Conservation (phyloP, 768 basidiomycete species). For the Naganishia onofrii region DNA sequence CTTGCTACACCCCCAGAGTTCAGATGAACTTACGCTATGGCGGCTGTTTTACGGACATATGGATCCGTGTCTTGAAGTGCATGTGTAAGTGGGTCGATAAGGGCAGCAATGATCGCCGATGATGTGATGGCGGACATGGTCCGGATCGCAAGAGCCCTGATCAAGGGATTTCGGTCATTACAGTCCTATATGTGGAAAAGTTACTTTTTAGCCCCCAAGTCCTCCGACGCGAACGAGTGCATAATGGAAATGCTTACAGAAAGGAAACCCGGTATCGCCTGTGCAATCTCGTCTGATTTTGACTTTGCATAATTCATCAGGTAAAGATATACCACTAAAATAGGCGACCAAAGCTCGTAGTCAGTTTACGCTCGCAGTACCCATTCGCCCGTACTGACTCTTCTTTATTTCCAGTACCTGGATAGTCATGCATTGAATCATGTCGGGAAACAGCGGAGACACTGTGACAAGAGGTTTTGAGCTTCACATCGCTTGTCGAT, state of each 20-base stretch:
- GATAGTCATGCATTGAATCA: slow-evolving; percentile 90
- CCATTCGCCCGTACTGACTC: slow-evolving; percentile 61
- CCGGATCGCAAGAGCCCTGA: slow-evolving; percentile 92
- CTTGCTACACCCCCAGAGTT: background rate
- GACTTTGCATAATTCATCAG: slow-evolving; percentile 93
- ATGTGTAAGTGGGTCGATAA: slow-evolving; percentile 86
- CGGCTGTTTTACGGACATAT: slow-evolving; percentile 97
- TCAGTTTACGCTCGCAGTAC: background rate
- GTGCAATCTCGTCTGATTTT: slow-evolving; percentile 87
- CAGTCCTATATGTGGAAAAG: slow-evolving; percentile 67
- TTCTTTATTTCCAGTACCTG: slow-evolving; percentile 98
- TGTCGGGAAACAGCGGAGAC: slow-evolving; percentile 92
- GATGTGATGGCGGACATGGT: slow-evolving; percentile 99
- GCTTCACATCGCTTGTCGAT: background rate
- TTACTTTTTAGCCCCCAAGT: background rate
- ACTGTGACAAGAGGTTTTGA: slow-evolving; percentile 57
- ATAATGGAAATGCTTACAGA: slow-evolving; percentile 61
- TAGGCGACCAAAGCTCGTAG: background rate
- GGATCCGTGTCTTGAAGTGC: slow-evolving; percentile 91
- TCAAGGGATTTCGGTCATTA: slow-evolving; percentile 90
- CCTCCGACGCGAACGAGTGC: slow-evolving; percentile 5
- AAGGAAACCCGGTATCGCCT: slow-evolving; percentile 85
- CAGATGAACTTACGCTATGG: slow-evolving; percentile 58
- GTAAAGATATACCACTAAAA: slow-evolving; percentile 91
- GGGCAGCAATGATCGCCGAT: slow-evolving; percentile 72